Conservation (phyloP, 2,329 filamentous ascomycete species). For the Stachybotrys chlorohalonatus region DNA sequence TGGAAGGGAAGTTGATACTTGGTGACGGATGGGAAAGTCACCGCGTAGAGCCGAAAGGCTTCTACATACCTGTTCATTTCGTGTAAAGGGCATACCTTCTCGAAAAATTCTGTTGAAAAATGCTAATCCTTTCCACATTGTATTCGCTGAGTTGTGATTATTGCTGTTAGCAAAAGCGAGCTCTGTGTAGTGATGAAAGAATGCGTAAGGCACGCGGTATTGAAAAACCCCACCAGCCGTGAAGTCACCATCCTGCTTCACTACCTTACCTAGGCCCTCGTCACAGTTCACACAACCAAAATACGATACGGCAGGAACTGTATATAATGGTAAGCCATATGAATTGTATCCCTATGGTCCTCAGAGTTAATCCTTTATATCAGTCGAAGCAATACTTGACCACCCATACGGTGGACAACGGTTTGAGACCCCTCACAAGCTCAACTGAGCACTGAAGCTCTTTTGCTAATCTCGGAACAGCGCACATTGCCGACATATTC, state of each 20-base stretch:
- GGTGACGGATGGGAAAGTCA: no score
- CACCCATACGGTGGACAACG: conserved; percentile 80
- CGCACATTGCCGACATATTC: conserved; percentile 79
- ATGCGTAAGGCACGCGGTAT: neutral
- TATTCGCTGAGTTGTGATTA: no score
- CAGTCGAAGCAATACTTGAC: conserved; percentile 99
- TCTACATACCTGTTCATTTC: no score
- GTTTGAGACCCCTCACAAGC: conserved; percentile 34
- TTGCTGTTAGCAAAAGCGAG: no score
- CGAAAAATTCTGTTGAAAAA: no score
- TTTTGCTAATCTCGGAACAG: conserved; percentile 32
- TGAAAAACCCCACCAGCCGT: neutral
- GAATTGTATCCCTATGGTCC: no score
- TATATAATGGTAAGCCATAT: neutral
- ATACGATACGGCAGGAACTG: neutral
- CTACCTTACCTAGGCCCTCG: neutral
- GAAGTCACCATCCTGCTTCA: neutral
- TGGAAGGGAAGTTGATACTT: no score
- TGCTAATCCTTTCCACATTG: no score
- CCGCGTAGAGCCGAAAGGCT: no score
- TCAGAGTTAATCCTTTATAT: neutral
- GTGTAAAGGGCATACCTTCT: no score
- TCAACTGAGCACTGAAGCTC: conserved; percentile 2
- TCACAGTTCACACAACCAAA: neutral
- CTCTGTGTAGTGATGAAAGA: no score